These are phyloP conservation scores for Aspergillus indologenus DNA, from an alignment of 495 filamentous ascomycete genomes.

Conservation along the genomic window DNA sequence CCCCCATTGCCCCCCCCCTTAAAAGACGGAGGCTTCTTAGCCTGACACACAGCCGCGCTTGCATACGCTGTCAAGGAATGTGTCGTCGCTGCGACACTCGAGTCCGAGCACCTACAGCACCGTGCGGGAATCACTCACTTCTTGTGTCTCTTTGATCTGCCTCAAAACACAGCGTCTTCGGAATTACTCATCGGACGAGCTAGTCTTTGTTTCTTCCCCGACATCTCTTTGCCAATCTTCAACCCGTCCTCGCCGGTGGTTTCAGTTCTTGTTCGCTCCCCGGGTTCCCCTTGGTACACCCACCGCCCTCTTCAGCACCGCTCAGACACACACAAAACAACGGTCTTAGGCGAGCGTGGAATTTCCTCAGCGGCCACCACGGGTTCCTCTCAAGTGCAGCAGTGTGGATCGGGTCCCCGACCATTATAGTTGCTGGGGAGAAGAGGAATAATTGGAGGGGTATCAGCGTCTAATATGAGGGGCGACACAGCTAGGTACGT, in stretches of 20 bases:
- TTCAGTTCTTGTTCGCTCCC: slow-evolving; percentile 6
- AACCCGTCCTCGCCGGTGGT: slow-evolving; percentile 1
- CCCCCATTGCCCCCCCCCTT: too few relatives aligned
- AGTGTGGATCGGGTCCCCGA: neutral
- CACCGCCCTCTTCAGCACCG: slow-evolving; percentile 6
- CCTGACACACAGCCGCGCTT: slow-evolving; percentile 32
- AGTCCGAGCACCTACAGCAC: slow-evolving; percentile 23
- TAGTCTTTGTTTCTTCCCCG: slow-evolving; percentile 6
- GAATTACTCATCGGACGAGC: slow-evolving; percentile 2
- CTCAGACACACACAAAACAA: slow-evolving; percentile 4
- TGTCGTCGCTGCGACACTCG: slow-evolving; percentile 22
- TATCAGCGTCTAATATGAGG: slow-evolving; percentile 17
- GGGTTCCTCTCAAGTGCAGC: neutral
- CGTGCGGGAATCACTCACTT: slow-evolving; percentile 20
- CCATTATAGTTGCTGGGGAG: neutral
- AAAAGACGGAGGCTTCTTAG: slow-evolving; percentile 22
- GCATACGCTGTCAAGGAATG: slow-evolving; percentile 31
- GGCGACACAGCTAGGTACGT: slow-evolving; percentile 21
- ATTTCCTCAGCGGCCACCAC: neutral
- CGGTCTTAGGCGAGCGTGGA: slow-evolving; percentile 1
- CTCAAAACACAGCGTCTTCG: slow-evolving; percentile 2
- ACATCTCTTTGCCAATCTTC: neutral
- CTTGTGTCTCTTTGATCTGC: slow-evolving; percentile 10
- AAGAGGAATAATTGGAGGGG: slow-evolving; percentile 7
- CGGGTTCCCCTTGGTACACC: slow-evolving; percentile 5